Percentiles rank a stretch among this genome's conserved stretches.
Conservation (phyloP, 1,284 basidiomycete genomes). For the Irpex rosettiformis region DNA sequence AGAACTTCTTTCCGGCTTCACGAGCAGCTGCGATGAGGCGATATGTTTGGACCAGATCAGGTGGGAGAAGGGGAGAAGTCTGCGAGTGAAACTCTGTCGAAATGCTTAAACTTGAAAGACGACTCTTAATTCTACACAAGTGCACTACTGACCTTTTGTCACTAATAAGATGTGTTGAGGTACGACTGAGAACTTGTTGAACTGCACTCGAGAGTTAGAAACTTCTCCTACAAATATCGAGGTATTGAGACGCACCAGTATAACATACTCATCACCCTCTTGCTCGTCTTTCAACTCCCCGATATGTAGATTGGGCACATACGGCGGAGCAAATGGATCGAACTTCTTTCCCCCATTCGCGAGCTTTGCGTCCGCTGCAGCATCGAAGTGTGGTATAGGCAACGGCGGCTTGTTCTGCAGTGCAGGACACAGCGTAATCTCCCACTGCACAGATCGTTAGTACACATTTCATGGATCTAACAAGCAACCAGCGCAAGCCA, state of each 20-base stretch:
- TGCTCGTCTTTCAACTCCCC: slow-evolving; percentile 68
- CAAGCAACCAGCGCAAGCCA: too few relatives aligned
- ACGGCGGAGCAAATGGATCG: slow-evolving; percentile 82
- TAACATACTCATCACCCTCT: slow-evolving; percentile 62
- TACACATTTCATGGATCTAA: not conserved
- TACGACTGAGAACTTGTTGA: slow-evolving; percentile 85
- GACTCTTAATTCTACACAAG: too few relatives aligned
- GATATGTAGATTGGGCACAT: slow-evolving; percentile 67
- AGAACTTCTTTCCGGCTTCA: slow-evolving; percentile 52
- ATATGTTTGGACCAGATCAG: slow-evolving; percentile 75
- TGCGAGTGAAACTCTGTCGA: slow-evolving; percentile 68
- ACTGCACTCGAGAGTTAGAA: slow-evolving; percentile 33
- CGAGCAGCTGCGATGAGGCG: slow-evolving; percentile 65
- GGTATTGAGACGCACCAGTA: slow-evolving; percentile 54
- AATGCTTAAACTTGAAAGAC: not conserved
- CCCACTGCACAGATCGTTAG: slow-evolving; percentile 50
- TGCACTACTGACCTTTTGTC: slow-evolving; percentile 74
- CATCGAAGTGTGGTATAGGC: slow-evolving; percentile 43
- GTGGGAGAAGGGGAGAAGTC: slow-evolving; percentile 71
- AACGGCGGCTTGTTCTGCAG: slow-evolving; percentile 70
- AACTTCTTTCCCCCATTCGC: slow-evolving; percentile 31
- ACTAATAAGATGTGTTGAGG: slow-evolving; percentile 80
- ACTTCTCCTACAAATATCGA: not conserved
- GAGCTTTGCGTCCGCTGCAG: slow-evolving; percentile 26
- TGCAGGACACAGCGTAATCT: slow-evolving; percentile 79